Conservation (phyloP, 116 monocot genomes). For the Phalaenopsis hybrid region DNA sequence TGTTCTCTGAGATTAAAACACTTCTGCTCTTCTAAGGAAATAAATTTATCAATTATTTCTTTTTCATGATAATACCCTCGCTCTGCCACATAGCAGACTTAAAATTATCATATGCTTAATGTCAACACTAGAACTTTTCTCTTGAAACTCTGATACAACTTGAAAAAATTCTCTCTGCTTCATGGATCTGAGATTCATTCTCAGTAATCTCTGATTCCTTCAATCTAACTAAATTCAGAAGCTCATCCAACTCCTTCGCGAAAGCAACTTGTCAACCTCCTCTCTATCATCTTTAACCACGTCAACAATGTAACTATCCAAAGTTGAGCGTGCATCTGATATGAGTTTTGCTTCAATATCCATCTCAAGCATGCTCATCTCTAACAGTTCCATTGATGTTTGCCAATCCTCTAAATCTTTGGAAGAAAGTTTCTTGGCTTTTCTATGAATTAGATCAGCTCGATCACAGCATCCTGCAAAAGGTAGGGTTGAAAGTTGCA, state of each 20-base stretch:
- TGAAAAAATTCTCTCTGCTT: constrained; percentile 58
- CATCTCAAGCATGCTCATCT: constrained; percentile 50
- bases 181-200: constrained; percentile 53
- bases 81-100: constrained; percentile 40
- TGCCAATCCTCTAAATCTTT: constrained; percentile 70
- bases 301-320: constrained; percentile 49
- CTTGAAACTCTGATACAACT: background rate
- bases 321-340: constrained; percentile 48
- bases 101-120: constrained; percentile 15
- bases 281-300: constrained; percentile 69
- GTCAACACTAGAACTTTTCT: constrained; percentile 31
- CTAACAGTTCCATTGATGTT: constrained; percentile 51
- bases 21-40: too few relatives aligned
- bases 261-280: constrained; percentile 49
- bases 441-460: constrained; percentile 48
- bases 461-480: constrained; percentile 59
- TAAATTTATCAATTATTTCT: too few relatives aligned
- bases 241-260: constrained; percentile 61
- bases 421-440: constrained; percentile 43
- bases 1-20: too few relatives aligned
- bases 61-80: constrained; percentile 23
- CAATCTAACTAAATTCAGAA: constrained; percentile 56
- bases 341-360: constrained; percentile 51
- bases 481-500: constrained; percentile 5
- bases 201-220: constrained; percentile 79